Percentiles rank a stretch among this genome's conserved stretches.
phyloP scores from a whole-genome alignment of 257 asterid genomes.

The Fraxinus cuspidata region DNA sequence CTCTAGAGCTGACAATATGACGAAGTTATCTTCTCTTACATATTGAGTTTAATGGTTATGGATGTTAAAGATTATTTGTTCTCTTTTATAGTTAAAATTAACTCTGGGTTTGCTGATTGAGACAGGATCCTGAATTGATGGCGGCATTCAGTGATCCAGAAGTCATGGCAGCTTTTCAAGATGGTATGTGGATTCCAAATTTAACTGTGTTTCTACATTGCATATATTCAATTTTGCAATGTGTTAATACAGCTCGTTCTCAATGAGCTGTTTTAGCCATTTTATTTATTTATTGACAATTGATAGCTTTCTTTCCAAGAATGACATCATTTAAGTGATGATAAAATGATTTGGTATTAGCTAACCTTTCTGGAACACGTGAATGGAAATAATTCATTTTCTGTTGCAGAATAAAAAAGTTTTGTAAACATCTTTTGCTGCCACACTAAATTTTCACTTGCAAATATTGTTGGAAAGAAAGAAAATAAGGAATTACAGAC shows the following conservation, averaged over 20 bases:
- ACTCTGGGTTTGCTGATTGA: slow-evolving; percentile 27
- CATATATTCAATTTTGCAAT: slow-evolving; percentile 1
- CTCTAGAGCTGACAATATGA: slow-evolving; percentile 2
- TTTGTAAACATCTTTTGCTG: background rate
- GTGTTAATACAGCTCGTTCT: background rate
- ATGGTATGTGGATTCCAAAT: slow-evolving; percentile 52
- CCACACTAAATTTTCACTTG: background rate
- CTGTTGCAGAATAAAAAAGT: background rate
- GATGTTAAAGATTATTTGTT: background rate
- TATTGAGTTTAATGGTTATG: background rate
- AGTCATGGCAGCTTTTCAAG: slow-evolving; percentile 98
- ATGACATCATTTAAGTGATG: background rate
- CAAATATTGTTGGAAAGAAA: too few species aligned
- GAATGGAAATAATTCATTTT: background rate
- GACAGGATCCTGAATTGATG: slow-evolving; percentile 97
- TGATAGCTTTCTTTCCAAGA: background rate
- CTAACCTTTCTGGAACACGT: background rate
- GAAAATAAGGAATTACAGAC: too few species aligned
- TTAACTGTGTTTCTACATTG: background rate
- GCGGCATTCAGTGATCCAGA: slow-evolving; percentile 94
- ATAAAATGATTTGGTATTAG: background rate
- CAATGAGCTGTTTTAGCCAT: background rate
- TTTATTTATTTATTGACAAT: background rate
- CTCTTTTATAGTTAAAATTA: background rate
- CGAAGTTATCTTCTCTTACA: background rate